Percentiles rank a stretch among this genome's conserved stretches.
These are phyloP conservation scores for Allium sativum DNA, from an alignment of 106 monocot genomes.

Conservation along the genomic window DNA sequence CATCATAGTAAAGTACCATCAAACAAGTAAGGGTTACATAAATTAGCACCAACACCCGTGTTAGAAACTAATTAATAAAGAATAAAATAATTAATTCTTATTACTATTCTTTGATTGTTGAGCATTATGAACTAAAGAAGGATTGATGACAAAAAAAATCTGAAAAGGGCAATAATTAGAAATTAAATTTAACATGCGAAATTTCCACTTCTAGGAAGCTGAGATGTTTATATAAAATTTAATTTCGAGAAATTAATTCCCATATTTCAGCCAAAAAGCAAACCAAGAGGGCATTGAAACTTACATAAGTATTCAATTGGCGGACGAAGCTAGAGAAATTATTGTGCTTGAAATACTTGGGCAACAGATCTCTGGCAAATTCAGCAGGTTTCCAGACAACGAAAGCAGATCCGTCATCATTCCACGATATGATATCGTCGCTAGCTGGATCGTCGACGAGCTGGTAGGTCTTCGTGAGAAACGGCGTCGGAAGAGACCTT, in stretches of 20 bases:
- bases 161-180: no score
- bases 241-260: no score
- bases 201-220: no score
- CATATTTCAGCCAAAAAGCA: background rate
- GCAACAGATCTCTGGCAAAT: slow-evolving; percentile 79
- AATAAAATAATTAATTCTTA: no score
- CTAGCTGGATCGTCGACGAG: slow-evolving; percentile 72
- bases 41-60: background rate
- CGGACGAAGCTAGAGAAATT: slow-evolving; percentile 96
- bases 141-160: no score
- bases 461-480: slow-evolving; percentile 86
- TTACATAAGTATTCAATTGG: slow-evolving; percentile 86
- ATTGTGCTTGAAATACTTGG: slow-evolving; percentile 95
- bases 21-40: background rate
- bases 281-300: background rate
- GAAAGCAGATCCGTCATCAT: slow-evolving; percentile 82
- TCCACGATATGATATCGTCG: slow-evolving; percentile 91
- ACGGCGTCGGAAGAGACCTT: slow-evolving; percentile 66
- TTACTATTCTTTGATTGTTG: no score
- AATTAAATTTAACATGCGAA: no score
- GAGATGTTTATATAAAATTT: no score
- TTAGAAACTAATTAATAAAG: no score
- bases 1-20: background rate
- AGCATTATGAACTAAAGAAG: no score
- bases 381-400: slow-evolving; percentile 93